Evolutionary conservation across 2,329 filamentous ascomycete genomes (phyloP).

Genomic region (Pseudogymnoascus sp.): DNA sequence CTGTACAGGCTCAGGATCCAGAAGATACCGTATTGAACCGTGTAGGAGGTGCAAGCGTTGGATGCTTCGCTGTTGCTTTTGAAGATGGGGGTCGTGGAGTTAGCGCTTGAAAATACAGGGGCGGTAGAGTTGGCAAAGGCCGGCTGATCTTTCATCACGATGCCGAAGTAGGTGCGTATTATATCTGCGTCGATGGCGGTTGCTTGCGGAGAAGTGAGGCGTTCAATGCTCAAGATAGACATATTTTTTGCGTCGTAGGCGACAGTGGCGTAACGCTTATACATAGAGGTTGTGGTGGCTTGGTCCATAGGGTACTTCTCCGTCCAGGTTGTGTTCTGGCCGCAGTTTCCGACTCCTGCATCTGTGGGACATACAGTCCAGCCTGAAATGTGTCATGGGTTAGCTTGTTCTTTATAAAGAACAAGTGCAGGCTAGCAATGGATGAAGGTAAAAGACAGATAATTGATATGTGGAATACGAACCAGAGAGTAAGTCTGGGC

Average conservation of each 20-base stretch:
- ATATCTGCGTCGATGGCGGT: background rate
- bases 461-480: background rate
- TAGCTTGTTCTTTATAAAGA: background rate
- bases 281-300: constrained; percentile 4
- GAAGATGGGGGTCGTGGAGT: background rate
- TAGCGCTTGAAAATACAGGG: background rate
- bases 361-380: background rate
- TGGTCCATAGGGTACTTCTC: constrained; percentile 8
- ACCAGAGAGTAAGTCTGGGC: background rate
- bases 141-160: constrained; percentile 3
- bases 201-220: background rate
- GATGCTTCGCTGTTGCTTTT: background rate
- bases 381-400: background rate
- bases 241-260: background rate
- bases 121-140: constrained; percentile 3
- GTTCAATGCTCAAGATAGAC: constrained; percentile 7
- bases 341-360: background rate
- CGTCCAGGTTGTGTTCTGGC: background rate
- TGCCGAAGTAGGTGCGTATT: constrained; percentile 4
- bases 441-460: background rate
- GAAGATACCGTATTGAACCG: background rate
- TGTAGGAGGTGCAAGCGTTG: constrained; percentile 1
- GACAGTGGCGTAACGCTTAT: background rate
- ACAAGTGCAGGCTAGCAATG: background rate
- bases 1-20: background rate